A percentile compares a stretch with the other conserved stretches of the same genome.
phyloP scores from a whole-genome alignment of 2,329 filamentous ascomycete genomes.

The Teratosphaeriaceae sp. region DNA sequence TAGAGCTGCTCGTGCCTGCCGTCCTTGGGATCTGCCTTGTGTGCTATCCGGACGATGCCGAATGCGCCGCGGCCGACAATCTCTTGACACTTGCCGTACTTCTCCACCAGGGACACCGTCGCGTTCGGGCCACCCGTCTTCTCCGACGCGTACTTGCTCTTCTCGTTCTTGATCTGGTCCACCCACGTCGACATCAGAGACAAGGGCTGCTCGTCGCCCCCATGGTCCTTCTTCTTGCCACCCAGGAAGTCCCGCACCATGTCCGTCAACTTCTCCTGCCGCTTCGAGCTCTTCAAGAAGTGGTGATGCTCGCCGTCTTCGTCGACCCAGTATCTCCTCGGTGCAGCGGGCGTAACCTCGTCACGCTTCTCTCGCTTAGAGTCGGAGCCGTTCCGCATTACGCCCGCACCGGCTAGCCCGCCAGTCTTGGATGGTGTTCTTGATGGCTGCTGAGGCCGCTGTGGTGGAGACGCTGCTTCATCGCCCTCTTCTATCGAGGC shows the following conservation, averaged over 20 bases:
- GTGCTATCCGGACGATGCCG: constrained; percentile 93
- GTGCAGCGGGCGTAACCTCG: constrained; percentile 15
- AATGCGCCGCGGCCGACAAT: constrained; percentile 94
- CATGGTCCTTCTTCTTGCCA: constrained; percentile 70
- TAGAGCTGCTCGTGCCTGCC: constrained; percentile 78
- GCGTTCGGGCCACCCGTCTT: constrained; percentile 70
- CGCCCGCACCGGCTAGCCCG: constrained; percentile 4
- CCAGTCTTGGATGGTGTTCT: constrained; percentile 25
- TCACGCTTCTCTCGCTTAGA: constrained; percentile 27
- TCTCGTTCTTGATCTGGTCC: constrained; percentile 83
- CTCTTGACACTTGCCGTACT: constrained; percentile 98
- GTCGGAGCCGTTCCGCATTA: constrained; percentile 23
- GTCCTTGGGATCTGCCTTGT: constrained; percentile 83
- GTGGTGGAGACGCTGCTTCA: constrained; percentile 11
- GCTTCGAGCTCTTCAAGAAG: constrained; percentile 77
- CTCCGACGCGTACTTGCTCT: constrained; percentile 66
- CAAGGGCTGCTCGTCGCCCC: constrained; percentile 65
- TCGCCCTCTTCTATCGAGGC: constrained; percentile 20
- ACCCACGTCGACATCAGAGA: constrained; percentile 96
- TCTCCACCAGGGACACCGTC: constrained; percentile 78
- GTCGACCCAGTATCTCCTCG: constrained; percentile 50
- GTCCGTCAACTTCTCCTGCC: constrained; percentile 90
- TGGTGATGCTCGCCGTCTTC: constrained; percentile 74
- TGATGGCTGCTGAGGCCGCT: constrained; percentile 21
- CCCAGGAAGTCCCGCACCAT: constrained; percentile 79